Percentiles rank a stretch among this genome's conserved stretches.
Evolutionary conservation across 75 land plant species (phyloP).

Genomic region (Isoetes taiwanensis): DNA sequence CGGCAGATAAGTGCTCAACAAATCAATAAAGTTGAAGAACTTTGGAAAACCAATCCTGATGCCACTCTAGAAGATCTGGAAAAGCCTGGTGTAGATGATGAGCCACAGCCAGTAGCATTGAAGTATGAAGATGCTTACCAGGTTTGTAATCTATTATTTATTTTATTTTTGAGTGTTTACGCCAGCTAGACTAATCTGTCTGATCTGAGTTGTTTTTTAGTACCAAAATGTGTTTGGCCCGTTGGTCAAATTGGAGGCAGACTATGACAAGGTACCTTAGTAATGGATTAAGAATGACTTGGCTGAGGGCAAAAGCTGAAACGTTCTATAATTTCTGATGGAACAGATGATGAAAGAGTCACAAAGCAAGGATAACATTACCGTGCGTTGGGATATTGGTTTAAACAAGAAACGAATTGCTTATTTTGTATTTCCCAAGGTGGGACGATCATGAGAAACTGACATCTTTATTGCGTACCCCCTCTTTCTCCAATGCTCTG

Average conservation of each 20-base stretch:
- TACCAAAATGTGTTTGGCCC: conserved; percentile 99
- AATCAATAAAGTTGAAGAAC: conserved; percentile 95
- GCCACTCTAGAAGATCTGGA: conserved; percentile 97
- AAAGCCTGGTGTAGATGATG: conserved; percentile 99
- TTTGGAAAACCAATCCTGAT: conserved; percentile 98
- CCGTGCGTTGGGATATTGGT: conserved; percentile 98
- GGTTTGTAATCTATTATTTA: conserved; percentile 30
- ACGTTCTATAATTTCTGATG: too few relatives aligned
- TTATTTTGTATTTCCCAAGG: conserved; percentile 99
- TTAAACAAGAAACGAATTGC: conserved; percentile 98
- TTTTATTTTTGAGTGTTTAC: background rate
- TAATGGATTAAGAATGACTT: background rate
- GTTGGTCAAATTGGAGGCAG: conserved; percentile 92
- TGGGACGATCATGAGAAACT: conserved; percentile 2
- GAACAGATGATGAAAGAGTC: conserved; percentile 99
- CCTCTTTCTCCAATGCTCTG: background rate
- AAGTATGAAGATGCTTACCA: conserved; percentile 99
- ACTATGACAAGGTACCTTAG: conserved; percentile 83
- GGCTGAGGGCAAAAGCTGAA: too few relatives aligned
- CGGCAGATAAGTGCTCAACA: conserved; percentile 98
- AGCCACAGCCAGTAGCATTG: conserved; percentile 85
- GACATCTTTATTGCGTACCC: background rate
- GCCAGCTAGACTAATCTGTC: background rate
- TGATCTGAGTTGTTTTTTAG: conserved; percentile 23
- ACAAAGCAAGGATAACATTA: conserved; percentile 93